phyloP scores from a whole-genome alignment of 345 rosid species.

The Raphanus sativus region DNA sequence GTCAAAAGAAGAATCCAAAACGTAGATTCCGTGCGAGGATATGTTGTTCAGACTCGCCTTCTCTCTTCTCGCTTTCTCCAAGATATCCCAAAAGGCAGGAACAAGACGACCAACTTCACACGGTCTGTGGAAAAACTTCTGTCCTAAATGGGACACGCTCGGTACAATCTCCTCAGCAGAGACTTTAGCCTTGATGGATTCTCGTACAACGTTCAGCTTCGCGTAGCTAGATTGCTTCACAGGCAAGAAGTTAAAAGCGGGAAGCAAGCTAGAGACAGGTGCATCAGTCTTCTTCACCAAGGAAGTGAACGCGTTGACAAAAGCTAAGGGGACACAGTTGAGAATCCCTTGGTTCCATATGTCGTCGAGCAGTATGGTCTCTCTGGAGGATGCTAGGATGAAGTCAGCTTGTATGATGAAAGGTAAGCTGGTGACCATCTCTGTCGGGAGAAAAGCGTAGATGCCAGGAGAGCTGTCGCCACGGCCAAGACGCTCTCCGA shows the following conservation, averaged over 20 bases:
- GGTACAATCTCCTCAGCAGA: slow-evolving; percentile 53
- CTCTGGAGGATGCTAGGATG: slow-evolving; percentile 68
- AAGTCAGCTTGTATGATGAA: slow-evolving; percentile 77
- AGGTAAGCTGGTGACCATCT: slow-evolving; percentile 70
- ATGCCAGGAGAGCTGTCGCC: slow-evolving; percentile 61
- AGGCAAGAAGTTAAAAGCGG: slow-evolving; percentile 63
- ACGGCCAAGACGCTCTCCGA: slow-evolving; percentile 53
- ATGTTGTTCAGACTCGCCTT: slow-evolving; percentile 57
- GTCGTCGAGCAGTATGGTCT: slow-evolving; percentile 58
- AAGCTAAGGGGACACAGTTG: slow-evolving; percentile 55
- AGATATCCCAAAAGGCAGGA: slow-evolving; percentile 59
- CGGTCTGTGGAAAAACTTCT: slow-evolving; percentile 67
- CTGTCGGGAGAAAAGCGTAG: slow-evolving; percentile 77
- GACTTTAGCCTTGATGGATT: slow-evolving; percentile 42
- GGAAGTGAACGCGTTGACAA: slow-evolving; percentile 58
- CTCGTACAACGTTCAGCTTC: slow-evolving; percentile 49
- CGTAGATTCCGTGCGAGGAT: slow-evolving; percentile 54
- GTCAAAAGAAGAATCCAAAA: slow-evolving; percentile 58
- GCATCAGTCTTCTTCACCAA: slow-evolving; percentile 56
- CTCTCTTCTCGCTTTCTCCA: slow-evolving; percentile 49
- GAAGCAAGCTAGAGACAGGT: slow-evolving; percentile 50
- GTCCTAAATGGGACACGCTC: slow-evolving; percentile 49
- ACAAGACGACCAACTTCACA: slow-evolving; percentile 53
- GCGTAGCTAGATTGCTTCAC: slow-evolving; percentile 39
- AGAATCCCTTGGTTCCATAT: slow-evolving; percentile 82